These are phyloP conservation scores for Phytophthora aleatoria DNA, from an alignment of 352 stramenopile genomes.

Conservation along the genomic window DNA sequence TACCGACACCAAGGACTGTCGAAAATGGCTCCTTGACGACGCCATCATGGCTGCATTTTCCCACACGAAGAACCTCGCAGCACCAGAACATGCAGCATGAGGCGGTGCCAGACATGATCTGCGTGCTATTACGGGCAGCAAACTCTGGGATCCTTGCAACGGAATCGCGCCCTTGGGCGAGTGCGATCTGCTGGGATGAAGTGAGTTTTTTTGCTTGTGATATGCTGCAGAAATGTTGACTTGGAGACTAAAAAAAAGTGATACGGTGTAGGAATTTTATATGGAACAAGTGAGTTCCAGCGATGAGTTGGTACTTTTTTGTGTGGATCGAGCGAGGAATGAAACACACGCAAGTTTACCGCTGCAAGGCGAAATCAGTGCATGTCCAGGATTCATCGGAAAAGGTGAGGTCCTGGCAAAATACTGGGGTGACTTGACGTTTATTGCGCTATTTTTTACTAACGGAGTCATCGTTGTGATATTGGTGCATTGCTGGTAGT, in stretches of 20 bases:
- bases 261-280: conserved; percentile 62
- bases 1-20: conserved; percentile 38
- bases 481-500: conserved; percentile 14
- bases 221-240: neutral
- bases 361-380: conserved; percentile 46
- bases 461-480: neutral
- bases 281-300: conserved; percentile 65
- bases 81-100: conserved; percentile 28
- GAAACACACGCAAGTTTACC: conserved; percentile 47
- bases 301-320: conserved; percentile 74
- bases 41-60: conserved; percentile 64
- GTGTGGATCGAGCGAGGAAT: conserved; percentile 67
- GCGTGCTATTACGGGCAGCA: conserved; percentile 48
- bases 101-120: conserved; percentile 43
- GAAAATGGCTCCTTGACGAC: conserved; percentile 22
- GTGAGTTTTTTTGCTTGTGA: conserved; percentile 16
- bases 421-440: neutral
- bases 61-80: conserved; percentile 24
- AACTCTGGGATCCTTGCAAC: conserved; percentile 44
- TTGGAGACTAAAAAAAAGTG: neutral
- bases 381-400: conserved; percentile 69
- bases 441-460: neutral
- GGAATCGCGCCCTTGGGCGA: conserved; percentile 34
- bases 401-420: conserved; percentile 51
- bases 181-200: conserved; percentile 57